A percentile compares a stretch with the other conserved stretches of the same genome.
phyloP scores from a whole-genome alignment of 352 stramenopile species.

The Globisporangium polare region DNA sequence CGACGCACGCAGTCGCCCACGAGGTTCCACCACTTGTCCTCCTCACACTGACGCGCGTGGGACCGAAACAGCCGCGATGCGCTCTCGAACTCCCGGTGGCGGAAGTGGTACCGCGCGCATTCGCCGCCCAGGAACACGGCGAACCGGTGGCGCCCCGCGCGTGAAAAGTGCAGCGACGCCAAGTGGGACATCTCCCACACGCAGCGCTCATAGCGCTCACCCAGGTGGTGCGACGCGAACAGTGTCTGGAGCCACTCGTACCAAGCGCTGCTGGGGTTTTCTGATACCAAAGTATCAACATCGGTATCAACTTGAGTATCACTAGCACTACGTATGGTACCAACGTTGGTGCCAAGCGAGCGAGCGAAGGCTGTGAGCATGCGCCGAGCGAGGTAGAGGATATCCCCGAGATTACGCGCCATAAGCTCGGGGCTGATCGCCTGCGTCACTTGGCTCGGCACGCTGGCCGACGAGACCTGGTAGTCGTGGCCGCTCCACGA shows the following conservation, averaged over 20 bases:
- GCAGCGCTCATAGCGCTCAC: conserved; percentile 44
- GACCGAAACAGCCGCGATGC: conserved; percentile 64
- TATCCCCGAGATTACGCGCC: conserved; percentile 53
- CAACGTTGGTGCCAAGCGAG: neutral
- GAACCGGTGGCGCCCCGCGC: conserved; percentile 66
- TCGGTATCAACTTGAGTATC: neutral
- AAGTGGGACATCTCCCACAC: conserved; percentile 72
- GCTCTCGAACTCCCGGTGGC: conserved; percentile 52
- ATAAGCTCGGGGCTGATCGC: conserved; percentile 57
- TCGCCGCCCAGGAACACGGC: conserved; percentile 72
- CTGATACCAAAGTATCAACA: conserved; percentile 5
- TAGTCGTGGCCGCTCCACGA: conserved; percentile 70
- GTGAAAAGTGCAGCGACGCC: conserved; percentile 72
- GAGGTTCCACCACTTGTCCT: conserved; percentile 75
- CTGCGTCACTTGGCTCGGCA: conserved; percentile 35
- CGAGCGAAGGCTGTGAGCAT: conserved; percentile 44
- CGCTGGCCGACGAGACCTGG: conserved; percentile 45
- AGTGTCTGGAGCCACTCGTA: conserved; percentile 49
- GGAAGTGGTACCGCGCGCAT: conserved; percentile 61
- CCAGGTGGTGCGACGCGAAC: conserved; percentile 25
- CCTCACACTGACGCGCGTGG: conserved; percentile 61
- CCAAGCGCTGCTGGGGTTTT: conserved; percentile 26
- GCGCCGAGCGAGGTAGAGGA: conserved; percentile 71
- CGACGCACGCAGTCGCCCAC: conserved; percentile 43
- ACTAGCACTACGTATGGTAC: neutral